Evolutionary conservation across 768 basidiomycete genomes (phyloP), one percentile per base, ranked within the genome.

Genomic region (Lentinus tigrinus): DNA sequence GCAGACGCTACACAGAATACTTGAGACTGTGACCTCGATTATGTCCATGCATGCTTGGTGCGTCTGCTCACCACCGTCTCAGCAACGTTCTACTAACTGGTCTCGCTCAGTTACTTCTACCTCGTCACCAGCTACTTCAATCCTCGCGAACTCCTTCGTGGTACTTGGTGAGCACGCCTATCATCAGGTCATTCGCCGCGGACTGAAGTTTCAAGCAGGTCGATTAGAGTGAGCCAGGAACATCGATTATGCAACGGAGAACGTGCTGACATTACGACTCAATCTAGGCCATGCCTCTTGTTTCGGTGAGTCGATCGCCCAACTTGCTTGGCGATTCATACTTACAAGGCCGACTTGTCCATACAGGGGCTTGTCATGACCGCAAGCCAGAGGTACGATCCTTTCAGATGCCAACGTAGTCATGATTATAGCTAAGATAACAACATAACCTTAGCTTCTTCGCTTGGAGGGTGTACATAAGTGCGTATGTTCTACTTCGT

Each of bases 61-160:
- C 3, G 47, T 34, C 3, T 4, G 28, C 1, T 34, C 1, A 31
- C 13, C 17, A 17, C 3, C 10, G n/a, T 19, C n/a, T 46, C 26
- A 14, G 14, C 28, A 7, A 47, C n/a, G 7, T 27, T 26, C 46
- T 24, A 26, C 23, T 28, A 9, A 34, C 47, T 3, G 17, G 16
- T 1, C 7, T 14, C 13, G 10, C 17, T 3, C 11, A 58, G 57
- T 37, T 58, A 58, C 27, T 38, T 40, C 37, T 52, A 58, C 26
- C 38, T 58, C 16, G n/a, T 46, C 1, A 39, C 23, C n/a, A 58
- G 46, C 27, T 58, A 26, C 46, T 58, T 58, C 51, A 39, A 58
- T 7, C 57, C 57, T 0, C 8, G 9, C 7, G 48, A 28, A 2
- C 48, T 56, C 2, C 28, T 19, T 10, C 2, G 10, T 56, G 47